Conservation (phyloP, 2,329 filamentous ascomycete species). For the Aureobasidium sp. region DNA sequence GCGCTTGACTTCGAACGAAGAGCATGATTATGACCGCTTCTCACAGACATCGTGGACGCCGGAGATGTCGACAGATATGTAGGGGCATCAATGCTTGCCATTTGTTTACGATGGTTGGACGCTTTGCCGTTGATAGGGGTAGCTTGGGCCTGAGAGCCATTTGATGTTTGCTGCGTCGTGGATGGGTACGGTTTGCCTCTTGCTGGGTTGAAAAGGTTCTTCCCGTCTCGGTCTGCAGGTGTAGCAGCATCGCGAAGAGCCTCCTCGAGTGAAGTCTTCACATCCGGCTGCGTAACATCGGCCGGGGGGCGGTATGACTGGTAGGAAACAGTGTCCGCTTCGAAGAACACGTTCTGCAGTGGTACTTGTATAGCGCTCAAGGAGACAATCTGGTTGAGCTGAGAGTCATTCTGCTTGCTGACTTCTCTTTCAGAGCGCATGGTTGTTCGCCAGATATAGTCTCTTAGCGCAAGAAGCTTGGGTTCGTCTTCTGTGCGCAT, state of each 20-base stretch:
- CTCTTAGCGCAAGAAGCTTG: slow-evolving; percentile 75
- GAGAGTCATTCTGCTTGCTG: slow-evolving; percentile 30
- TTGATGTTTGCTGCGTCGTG: background rate
- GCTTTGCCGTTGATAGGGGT: background rate
- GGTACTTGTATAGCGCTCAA: slow-evolving; percentile 68
- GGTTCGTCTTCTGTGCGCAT: slow-evolving; percentile 76
- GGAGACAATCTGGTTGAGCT: slow-evolving; percentile 61
- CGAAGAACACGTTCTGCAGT: slow-evolving; percentile 86
- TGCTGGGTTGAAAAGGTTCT: background rate
- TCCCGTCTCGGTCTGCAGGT: slow-evolving; percentile 27
- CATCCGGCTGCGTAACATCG: background rate
- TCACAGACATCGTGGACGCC: slow-evolving; percentile 22
- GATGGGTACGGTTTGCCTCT: slow-evolving; percentile 1
- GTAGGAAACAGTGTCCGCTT: slow-evolving; percentile 56
- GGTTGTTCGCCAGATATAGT: slow-evolving; percentile 85
- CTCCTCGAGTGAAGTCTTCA: slow-evolving; percentile 63
- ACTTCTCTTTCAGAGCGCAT: slow-evolving; percentile 55
- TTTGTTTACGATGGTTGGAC: slow-evolving; percentile 2
- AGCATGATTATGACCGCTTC: slow-evolving; percentile 25
- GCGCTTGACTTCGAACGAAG: slow-evolving; percentile 46
- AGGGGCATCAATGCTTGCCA: slow-evolving; percentile 14
- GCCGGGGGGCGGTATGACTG: slow-evolving; percentile 19
- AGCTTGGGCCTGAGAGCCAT: background rate
- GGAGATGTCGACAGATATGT: slow-evolving; percentile 27
- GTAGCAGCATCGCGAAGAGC: slow-evolving; percentile 86